These are phyloP conservation scores for Melampsora abietis-canadensis DNA, from an alignment of 1,284 basidiomycete species.

Conservation along the genomic window DNA sequence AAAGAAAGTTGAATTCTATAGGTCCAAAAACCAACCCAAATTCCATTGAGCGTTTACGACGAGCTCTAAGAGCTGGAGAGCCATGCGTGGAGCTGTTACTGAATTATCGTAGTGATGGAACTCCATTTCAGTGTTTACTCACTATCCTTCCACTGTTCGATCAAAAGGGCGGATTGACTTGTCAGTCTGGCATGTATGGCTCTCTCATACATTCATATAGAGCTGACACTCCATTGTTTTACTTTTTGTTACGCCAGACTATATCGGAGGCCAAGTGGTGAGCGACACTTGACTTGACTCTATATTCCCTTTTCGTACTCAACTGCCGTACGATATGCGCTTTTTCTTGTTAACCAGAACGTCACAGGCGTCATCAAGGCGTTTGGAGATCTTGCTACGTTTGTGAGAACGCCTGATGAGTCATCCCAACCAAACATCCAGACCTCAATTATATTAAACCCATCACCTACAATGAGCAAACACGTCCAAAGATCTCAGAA, in stretches of 20 bases:
- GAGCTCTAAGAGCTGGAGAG: slow-evolving; percentile 1
- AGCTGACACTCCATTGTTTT: not conserved
- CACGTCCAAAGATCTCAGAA: not conserved
- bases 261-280: slow-evolving; percentile 38
- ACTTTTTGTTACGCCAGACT: slow-evolving; percentile 1
- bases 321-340: not conserved
- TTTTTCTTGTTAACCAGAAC: slow-evolving; percentile 6
- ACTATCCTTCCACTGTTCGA: slow-evolving; percentile 50
- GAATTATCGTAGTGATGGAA: slow-evolving; percentile 49
- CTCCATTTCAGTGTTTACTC: slow-evolving; percentile 49
- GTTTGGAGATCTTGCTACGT: not conserved
- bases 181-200: slow-evolving; percentile 44
- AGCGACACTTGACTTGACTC: not conserved
- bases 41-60: slow-evolving; percentile 21
- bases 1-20: not conserved
- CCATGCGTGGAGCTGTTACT: slow-evolving; percentile 47
- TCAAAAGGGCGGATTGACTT: slow-evolving; percentile 46
- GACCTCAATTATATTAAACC: not conserved
- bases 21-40: slow-evolving; percentile 34
- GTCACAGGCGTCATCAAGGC: slow-evolving; percentile 23
- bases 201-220: not conserved
- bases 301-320: not conserved
- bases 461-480: not conserved
- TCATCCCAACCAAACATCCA: not conserved
- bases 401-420: not conserved